Conservation (phyloP, 164 flowering plant genomes). For the Magnolia kwangsiensis region DNA sequence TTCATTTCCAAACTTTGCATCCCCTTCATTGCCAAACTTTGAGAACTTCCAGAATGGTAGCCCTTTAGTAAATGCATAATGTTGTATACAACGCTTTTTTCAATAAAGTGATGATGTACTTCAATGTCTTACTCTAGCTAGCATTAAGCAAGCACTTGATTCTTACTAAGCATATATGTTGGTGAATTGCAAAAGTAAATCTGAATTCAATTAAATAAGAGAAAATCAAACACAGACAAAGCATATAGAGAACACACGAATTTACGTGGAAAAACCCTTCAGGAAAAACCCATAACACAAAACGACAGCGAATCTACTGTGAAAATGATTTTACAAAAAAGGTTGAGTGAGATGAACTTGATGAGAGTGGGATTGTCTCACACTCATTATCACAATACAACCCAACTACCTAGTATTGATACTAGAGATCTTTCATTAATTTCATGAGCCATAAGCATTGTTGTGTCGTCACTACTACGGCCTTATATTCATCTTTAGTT, state of each 20-base stretch:
- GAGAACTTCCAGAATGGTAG: background rate
- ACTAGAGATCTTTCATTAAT: background rate
- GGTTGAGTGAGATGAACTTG: too few species aligned
- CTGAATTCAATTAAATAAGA: too few species aligned
- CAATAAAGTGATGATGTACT: background rate
- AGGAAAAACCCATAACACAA: too few species aligned
- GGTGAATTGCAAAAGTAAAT: too few species aligned
- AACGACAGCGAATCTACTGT: too few species aligned
- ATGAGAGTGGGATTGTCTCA: background rate
- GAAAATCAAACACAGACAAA: too few species aligned
- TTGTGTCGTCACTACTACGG: slow-evolving; percentile 9
- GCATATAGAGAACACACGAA: too few species aligned
- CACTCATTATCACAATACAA: slow-evolving; percentile 4
- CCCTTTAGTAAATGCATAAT: background rate
- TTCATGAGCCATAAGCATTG: slow-evolving; percentile 12
- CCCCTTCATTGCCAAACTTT: background rate
- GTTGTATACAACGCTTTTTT: background rate
- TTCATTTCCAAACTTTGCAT: background rate
- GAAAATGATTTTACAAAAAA: too few species aligned
- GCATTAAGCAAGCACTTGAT: slow-evolving; percentile 3
- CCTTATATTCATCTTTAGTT: slow-evolving; percentile 9
- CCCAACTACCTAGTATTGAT: background rate
- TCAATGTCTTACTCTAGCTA: slow-evolving; percentile 18
- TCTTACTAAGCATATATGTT: background rate
- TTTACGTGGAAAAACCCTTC: too few species aligned